These are phyloP conservation scores for Cryptosporidium sp. DNA, from an alignment of 169 alveolate species.

Conservation along the genomic window DNA sequence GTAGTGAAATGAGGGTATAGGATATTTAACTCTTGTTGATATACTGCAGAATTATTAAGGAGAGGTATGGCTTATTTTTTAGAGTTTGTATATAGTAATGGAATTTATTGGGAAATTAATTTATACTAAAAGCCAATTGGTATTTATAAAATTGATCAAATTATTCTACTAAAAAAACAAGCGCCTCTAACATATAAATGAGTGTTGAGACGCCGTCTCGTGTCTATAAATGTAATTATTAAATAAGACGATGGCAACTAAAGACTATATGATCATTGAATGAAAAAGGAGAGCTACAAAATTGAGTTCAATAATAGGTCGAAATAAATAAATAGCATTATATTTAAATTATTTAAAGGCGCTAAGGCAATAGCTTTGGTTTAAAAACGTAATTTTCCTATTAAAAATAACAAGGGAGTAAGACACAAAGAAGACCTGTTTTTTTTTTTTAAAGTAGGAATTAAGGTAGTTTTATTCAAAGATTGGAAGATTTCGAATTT, in stretches of 20 bases:
- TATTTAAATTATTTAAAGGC: slow-evolving; percentile 22
- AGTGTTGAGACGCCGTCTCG: slow-evolving; percentile 44
- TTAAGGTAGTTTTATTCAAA: background rate
- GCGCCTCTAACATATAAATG: background rate
- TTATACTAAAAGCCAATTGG: background rate
- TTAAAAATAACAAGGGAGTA: background rate
- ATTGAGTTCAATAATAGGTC: background rate
- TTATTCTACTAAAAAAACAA: background rate
- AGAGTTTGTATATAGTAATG: background rate
- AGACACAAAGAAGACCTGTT: background rate
- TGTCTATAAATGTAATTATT: slow-evolving; percentile 5
- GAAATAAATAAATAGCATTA: background rate
- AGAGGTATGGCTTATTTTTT: background rate
- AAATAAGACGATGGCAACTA: slow-evolving; percentile 16
- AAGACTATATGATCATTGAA: slow-evolving; percentile 10
- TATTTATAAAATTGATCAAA: background rate
- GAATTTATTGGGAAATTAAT: background rate
- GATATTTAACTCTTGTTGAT: no score
- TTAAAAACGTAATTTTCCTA: background rate
- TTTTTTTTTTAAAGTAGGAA: slow-evolving; percentile 7
- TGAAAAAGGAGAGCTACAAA: background rate
- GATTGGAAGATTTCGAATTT: slow-evolving; percentile 8
- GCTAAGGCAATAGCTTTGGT: background rate
- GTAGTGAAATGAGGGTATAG: background rate
- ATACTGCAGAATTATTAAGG: background rate